Evolutionary conservation across 2,329 filamentous ascomycete species (phyloP), one percentile per base, ranked within the genome.

Genomic region (Arthroderma sp.): DNA sequence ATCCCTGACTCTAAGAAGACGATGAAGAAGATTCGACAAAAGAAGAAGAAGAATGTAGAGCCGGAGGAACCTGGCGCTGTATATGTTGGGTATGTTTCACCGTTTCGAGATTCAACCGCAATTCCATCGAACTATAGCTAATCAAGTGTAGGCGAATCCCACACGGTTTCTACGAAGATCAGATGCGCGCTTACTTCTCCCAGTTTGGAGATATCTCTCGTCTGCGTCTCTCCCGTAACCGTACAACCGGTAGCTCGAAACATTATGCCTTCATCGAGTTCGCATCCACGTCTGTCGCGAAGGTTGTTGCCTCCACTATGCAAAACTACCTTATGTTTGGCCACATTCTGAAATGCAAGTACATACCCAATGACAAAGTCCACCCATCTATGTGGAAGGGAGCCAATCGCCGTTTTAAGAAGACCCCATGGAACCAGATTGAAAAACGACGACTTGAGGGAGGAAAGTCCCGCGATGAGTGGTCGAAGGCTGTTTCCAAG

Each of bases 221-320:
- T 57, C 79, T 96, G 58, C 85, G 91, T 61, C 79, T 98, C 47
- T 93, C 90, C 28, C 86, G 93, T 66, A 97, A 95, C 79, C 89
- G 87, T 73, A 86, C 86, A 71, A 97, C 91, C 0, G 93, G 93
- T 57, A 83, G 83, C 59, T 90, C 87, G 70, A 95, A 93, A 77
- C 93, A 97, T 77, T 95, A 87, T 68, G 93, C 89, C 33, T 98
- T 96, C 72, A 81, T 98, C 67, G 89, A 98, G 74, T 98, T 98
- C 67, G 74, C 75, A 1, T 82, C 81, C 5, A 76, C 79, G 35
- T 85, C 89, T 58, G 87, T 90, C n/a, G 91, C 93, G 39, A 86
- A 88, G 66, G 90, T 97, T 64, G 91, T 95, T 31, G 86, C 88
- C 54, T 88, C 90, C 75, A 95, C 93, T 21, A 98, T 98, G 93